phyloP scores from a whole-genome alignment of 805 yeast species.

The Dipodascus geniculatus region DNA sequence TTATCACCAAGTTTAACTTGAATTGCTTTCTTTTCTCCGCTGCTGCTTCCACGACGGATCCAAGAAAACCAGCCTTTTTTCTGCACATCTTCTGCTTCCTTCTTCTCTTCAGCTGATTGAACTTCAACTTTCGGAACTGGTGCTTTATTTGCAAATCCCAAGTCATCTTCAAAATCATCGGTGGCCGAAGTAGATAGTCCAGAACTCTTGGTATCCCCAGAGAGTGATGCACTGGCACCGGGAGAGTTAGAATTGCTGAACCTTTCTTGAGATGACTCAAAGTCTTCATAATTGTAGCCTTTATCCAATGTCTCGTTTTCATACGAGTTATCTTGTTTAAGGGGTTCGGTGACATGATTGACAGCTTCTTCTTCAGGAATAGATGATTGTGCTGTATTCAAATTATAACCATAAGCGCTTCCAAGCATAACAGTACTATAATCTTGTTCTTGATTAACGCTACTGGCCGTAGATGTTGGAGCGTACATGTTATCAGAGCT shows the following conservation, averaged over 20 bases:
- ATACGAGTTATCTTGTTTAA: too few relatives aligned
- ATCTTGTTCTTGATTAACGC: neutral
- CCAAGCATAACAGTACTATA: neutral
- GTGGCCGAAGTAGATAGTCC: neutral
- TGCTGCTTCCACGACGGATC: constrained; percentile 42
- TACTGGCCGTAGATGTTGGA: neutral
- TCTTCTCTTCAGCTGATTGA: too few relatives aligned
- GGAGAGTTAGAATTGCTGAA: neutral
- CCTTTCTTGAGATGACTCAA: neutral
- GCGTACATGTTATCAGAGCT: neutral
- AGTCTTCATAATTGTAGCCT: neutral
- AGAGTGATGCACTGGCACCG: neutral
- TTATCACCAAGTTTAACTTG: constrained; percentile 81
- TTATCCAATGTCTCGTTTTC: neutral
- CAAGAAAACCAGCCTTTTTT: constrained; percentile 42
- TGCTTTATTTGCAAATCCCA: constrained; percentile 8
- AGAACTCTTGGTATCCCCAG: neutral
- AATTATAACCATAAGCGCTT: neutral
- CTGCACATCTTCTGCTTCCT: constrained; percentile 16
- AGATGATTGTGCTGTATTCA: neutral
- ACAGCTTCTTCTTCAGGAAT: neutral
- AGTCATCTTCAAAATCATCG: constrained; percentile 12
- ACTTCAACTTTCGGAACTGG: neutral
- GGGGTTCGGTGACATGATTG: neutral
- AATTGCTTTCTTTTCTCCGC: constrained; percentile 55